These are phyloP conservation scores for Lepidopterella palustris DNA, from an alignment of 495 filamentous ascomycete genomes.

Conservation along the genomic window DNA sequence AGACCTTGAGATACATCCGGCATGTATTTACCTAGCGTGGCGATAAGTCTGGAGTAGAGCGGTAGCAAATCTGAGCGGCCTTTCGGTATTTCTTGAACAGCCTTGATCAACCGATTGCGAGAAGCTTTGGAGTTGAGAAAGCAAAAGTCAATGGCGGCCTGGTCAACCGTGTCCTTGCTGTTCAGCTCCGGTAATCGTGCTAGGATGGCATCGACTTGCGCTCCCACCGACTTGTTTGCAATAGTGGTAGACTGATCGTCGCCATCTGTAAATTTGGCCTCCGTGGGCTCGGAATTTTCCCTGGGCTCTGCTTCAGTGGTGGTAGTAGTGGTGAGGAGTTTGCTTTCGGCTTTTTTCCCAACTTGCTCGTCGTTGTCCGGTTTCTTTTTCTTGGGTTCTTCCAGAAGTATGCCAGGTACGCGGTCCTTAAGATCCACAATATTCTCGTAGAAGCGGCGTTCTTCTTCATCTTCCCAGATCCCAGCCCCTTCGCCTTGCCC, in stretches of 20 bases:
- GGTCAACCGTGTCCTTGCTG: constrained; percentile 83
- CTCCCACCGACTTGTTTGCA: constrained; percentile 94
- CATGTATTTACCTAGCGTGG: constrained; percentile 90
- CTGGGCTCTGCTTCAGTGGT: constrained; percentile 37
- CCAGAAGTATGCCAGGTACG: constrained; percentile 85
- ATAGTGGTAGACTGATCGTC: constrained; percentile 92
- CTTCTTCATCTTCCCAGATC: constrained; percentile 99
- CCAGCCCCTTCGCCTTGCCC: constrained; percentile 88
- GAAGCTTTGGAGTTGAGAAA: constrained; percentile 98
- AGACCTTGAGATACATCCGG: constrained; percentile 87
- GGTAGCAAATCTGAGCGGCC: constrained; percentile 89
- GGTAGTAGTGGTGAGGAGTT: constrained; percentile 22
- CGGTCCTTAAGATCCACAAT: constrained; percentile 91
- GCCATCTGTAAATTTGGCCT: constrained; percentile 47
- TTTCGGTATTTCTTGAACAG: constrained; percentile 88
- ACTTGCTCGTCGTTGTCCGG: constrained; percentile 46
- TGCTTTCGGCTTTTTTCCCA: constrained; percentile 37
- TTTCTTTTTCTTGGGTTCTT: constrained; percentile 96
- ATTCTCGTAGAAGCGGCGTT: constrained; percentile 96
- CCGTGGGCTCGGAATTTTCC: constrained; percentile 42
- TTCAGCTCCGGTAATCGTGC: constrained; percentile 83
- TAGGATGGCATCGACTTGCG: constrained; percentile 89
- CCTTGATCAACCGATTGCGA: constrained; percentile 86
- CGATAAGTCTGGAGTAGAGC: constrained; percentile 82
- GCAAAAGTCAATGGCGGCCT: constrained; percentile 91